These are phyloP conservation scores for Mortierella sp. DNA, from an alignment of 371 early-diverging fungal genomes.

Conservation along the genomic window DNA sequence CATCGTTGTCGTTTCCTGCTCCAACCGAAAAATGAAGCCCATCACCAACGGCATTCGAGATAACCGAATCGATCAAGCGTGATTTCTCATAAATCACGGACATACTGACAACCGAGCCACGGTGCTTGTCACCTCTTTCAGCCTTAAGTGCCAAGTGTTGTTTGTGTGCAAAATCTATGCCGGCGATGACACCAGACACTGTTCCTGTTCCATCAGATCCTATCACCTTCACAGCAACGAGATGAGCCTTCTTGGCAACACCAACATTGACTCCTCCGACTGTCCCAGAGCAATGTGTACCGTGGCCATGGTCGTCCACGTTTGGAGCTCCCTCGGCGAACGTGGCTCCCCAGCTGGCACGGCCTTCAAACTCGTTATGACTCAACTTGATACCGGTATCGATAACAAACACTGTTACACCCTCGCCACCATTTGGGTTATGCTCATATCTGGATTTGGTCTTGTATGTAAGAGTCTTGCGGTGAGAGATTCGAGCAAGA, in stretches of 20 bases:
- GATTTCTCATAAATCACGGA: constrained; percentile 93
- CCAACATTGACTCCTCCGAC: constrained; percentile 91
- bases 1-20: constrained; percentile 96
- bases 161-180: constrained; percentile 79
- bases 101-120: constrained; percentile 95
- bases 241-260: constrained; percentile 91
- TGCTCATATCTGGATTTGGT: constrained; percentile 81
- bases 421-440: constrained; percentile 80
- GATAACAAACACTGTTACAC: constrained; percentile 91
- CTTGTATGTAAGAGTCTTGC: constrained; percentile 66
- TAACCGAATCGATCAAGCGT: constrained; percentile 86
- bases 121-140: constrained; percentile 68
- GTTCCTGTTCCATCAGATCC: constrained; percentile 89
- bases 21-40: constrained; percentile 98
- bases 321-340: no score
- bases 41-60: constrained; percentile 80
- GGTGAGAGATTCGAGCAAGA: constrained; percentile 88
- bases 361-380: constrained; percentile 92
- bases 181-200: constrained; percentile 84
- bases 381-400: constrained; percentile 91
- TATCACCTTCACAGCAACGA: constrained; percentile 96
- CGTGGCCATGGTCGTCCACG: constrained; percentile 89
- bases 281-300: constrained; percentile 97
- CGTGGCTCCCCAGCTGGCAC: constrained; percentile 91
- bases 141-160: constrained; percentile 62